Percentiles rank a stretch among this genome's conserved stretches.
These are phyloP conservation scores for Penicillium freii DNA, from an alignment of 2,329 filamentous ascomycete genomes.

Conservation along the genomic window DNA sequence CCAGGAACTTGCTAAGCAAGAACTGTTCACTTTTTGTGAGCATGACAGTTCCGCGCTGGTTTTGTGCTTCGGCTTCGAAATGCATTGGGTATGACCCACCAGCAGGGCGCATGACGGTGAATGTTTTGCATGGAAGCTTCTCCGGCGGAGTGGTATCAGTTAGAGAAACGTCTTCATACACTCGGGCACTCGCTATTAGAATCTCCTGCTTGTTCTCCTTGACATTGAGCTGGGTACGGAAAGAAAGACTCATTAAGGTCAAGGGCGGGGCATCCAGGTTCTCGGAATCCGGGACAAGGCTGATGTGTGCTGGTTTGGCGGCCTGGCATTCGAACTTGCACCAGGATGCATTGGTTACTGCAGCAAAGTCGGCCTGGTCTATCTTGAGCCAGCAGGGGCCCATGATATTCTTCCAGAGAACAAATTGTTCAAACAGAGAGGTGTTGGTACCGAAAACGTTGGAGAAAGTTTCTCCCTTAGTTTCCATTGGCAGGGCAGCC, in stretches of 20 bases:
- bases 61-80: constrained; percentile 75
- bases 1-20: constrained; percentile 83
- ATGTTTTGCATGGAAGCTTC: constrained; percentile 82
- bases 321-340: constrained; percentile 92
- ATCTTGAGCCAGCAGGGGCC: constrained; percentile 97
- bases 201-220: constrained; percentile 98
- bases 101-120: constrained; percentile 84
- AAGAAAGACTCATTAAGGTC: constrained; percentile 91
- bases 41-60: constrained; percentile 73
- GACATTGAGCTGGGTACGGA: constrained; percentile 83
- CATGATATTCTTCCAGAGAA: constrained; percentile 98
- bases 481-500: constrained; percentile 66
- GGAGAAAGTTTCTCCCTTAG: constrained; percentile 83
- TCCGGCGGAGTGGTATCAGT: constrained; percentile 86
- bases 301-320: constrained; percentile 72
- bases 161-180: constrained; percentile 87
- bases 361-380: constrained; percentile 75
- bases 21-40: constrained; percentile 81
- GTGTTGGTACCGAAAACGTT: constrained; percentile 93
- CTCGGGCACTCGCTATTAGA: constrained; percentile 80
- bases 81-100: constrained; percentile 75
- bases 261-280: constrained; percentile 79
- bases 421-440: constrained; percentile 93
- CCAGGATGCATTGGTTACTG: constrained; percentile 89
- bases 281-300: constrained; percentile 71